Percentiles rank a stretch among this genome's conserved stretches.
Conservation (phyloP, 2,329 filamentous ascomycete species). For the Talaromyces sp. region DNA sequence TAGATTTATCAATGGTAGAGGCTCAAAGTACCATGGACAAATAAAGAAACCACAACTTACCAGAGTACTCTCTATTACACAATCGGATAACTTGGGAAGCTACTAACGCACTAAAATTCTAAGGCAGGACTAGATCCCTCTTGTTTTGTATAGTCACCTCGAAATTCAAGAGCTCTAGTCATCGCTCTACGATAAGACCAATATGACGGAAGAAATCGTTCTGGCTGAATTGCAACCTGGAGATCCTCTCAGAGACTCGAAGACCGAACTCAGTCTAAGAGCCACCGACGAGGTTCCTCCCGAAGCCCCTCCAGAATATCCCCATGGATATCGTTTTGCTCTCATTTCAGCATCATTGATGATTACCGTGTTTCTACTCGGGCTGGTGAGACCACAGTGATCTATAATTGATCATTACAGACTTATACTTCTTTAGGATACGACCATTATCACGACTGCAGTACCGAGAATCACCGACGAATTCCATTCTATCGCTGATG, state of each 20-base stretch:
- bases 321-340: not conserved
- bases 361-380: not conserved
- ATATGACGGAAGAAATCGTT: not conserved
- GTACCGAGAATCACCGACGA: slow-evolving; percentile 48
- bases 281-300: not conserved
- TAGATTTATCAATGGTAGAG: not conserved
- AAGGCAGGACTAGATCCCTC: not conserved
- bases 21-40: not conserved
- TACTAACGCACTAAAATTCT: not conserved
- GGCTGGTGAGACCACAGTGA: not conserved
- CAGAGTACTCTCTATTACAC: no score
- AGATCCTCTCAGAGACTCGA: not conserved
- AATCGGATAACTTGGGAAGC: not conserved
- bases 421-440: not conserved
- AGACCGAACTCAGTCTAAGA: not conserved
- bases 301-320: not conserved
- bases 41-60: not conserved
- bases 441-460: slow-evolving; percentile 45
- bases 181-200: not conserved
- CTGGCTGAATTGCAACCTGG: not conserved
- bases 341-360: not conserved
- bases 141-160: not conserved
- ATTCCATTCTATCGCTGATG: slow-evolving; percentile 37
- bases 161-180: not conserved
- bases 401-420: not conserved